Evolutionary conservation across 495 filamentous ascomycete genomes (phyloP), one percentile per base, ranked within the genome.

Genomic region (Penicillium desertorum): DNA sequence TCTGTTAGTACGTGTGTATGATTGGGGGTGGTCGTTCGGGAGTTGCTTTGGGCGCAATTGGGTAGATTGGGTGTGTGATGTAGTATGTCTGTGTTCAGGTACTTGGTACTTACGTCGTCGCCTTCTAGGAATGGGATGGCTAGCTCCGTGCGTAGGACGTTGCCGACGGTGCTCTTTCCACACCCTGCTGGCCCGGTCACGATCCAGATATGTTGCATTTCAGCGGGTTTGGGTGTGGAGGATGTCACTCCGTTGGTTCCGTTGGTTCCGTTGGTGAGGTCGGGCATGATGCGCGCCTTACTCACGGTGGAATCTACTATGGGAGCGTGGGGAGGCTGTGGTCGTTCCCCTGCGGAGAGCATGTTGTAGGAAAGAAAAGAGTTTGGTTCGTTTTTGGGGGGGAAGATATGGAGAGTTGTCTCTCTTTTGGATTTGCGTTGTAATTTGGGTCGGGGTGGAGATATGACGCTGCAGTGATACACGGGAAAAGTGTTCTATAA

Each of bases 101-200:
- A 37, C 34, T 37, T 37, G 48, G 16, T 47, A 80, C 90, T 62
- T 81, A 99, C 95, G 76, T 95, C 89, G 65, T 99, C 95, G 57
- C 95, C 95, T 75, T 99, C 95, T 19, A 99, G 83, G 71, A 91
- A 99, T 4, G 89, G 89, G 34, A 94, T 69, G 29, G 83, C 76
- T 16, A 97, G 81, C 32, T 83, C 73, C 12, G 83, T 76, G 53
- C 90, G 85, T 37, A 99, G 74, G 68, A 86, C 83, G 61, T 89
- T 79, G 51, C 91, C 95, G 43, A 98, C 87, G 12, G 94, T 96
- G 64, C 87, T 95, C 77, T 99, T 99, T 41, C 95, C 95, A 64
- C 92, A 96, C 14, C 95, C 95, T 17, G 95, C 92, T 16, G 95
- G 95, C 7, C 95, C 95, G 0, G 94, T 96, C n/a, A 99, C 90